Evolutionary conservation across 768 basidiomycete genomes (phyloP), one percentile per base, ranked within the genome.

Genomic region (Phlegmacium glaucopus): DNA sequence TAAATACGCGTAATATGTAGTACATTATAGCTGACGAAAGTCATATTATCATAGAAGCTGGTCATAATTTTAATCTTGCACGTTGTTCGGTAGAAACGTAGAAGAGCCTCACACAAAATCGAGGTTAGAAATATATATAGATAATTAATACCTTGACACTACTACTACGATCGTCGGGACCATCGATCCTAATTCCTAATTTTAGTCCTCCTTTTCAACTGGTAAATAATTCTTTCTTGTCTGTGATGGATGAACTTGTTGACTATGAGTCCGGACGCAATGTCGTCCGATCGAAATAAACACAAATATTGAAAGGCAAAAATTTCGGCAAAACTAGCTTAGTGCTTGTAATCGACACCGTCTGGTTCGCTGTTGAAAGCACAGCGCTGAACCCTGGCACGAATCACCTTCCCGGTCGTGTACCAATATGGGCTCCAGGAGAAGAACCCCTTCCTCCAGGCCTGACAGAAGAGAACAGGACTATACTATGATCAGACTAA

Each of bases 361-460:
- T n/a, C 10, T 34, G 10, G 11, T n/a, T 34, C 32, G 10, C 32
- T 3, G 32, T n/a, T n/a, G 32, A 10, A n/a, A 10, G 10, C 32
- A n/a, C 32, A 11, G 32, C 6, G 32, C 3, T 65, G 52, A 63
- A 65, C 58, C 62, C 64, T 28, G 59, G 54, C 47, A 64, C 65
- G 28, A 61, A 61, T 35, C 53, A 61, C 48, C 62, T 70, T 38
- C 77, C 75, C 13, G 69, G 73, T 49, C 74, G 82, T 40, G 80
- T 85, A 35, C 93, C 93, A 29, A 67, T 93, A 53, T 93, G 84
- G 66, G 79, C 87, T 9, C 78, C 84, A n/a, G 91, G 91, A 30
- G 87, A 84, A 66, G 93, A 93, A 62, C 90, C 89, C 29, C 75
- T 94, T 35, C 93, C 94, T 10, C 82, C 89, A 32, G 94, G 93